Evolutionary conservation across 2,329 filamentous ascomycete species (phyloP), one percentile per base, ranked within the genome.

Genomic region (Hypoxylon sp.): DNA sequence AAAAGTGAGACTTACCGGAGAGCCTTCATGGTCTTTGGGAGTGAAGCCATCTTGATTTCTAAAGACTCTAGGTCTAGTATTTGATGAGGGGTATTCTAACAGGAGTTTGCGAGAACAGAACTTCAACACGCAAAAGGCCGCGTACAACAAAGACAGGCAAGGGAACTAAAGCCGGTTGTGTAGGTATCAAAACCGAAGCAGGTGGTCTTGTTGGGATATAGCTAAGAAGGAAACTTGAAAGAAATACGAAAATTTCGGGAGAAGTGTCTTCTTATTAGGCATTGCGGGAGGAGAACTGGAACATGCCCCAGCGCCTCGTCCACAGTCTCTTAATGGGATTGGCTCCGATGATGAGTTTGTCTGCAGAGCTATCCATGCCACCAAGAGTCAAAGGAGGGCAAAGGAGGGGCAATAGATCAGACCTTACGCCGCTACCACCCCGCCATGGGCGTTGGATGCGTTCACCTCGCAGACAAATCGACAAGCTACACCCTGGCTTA

Each of bases 21-120:
- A 79, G 88, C 88, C 80, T 89, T 89, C 79, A 80, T 80, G 60
- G 77, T 75, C 75, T 77, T 74, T 17, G 78, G 79, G 45, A 80
- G 78, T 52, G 75, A 68, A 45, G 75, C 76, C 79, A 80, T 80
- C 19, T 74, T 75, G 73, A 66, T 45, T 56, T 50, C 21, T 52
- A 51, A 46, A 62, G 38, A 60, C 46, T 62, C 36, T 28, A 51
- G 13, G 49, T 57, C 49, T 68, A 48, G 67, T 45, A 53, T 64
- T 51, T 11, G 58, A 60, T 72, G 61, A 68, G 58, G 67, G 64
- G 63, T 71, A 67, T 61, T 62, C 13, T 52, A 58, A 48, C 11
- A 50, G 14, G 25, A 60, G 36, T 60, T 34, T 56, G 60, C 41
- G 45, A 60, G 17, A 19, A 45, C 21, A 60, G 17, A 19, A 45